These are phyloP conservation scores for Populus pruinosa DNA, from an alignment of 345 rosid genomes.

Conservation along the genomic window DNA sequence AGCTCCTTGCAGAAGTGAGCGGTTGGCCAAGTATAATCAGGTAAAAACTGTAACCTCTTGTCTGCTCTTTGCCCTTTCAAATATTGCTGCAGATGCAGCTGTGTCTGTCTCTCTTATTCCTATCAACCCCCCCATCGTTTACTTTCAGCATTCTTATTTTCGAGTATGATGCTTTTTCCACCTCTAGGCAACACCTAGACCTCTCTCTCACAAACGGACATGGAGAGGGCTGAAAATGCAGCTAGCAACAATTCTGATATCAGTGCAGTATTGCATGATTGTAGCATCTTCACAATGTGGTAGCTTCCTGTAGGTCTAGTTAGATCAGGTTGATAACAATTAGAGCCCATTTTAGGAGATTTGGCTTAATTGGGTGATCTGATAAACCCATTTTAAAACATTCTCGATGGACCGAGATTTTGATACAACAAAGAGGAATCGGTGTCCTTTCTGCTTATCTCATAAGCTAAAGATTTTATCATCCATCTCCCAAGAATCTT, in stretches of 20 bases:
- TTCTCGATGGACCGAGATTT: background rate
- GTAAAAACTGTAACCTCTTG: constrained; percentile 30
- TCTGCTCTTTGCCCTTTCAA: background rate
- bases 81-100: background rate
- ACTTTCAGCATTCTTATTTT: background rate
- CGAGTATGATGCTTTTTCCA: background rate
- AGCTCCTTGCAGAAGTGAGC: constrained; percentile 97
- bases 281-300: background rate
- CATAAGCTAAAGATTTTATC: background rate
- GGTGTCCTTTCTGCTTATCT: background rate
- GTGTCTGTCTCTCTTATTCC: background rate
- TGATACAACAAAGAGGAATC: background rate
- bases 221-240: background rate
- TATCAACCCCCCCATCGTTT: background rate
- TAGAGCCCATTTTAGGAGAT: background rate
- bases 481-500: background rate
- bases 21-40: constrained; percentile 97
- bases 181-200: background rate
- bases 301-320: background rate
- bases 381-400: background rate
- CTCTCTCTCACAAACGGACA: background rate
- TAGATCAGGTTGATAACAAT: background rate
- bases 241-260: background rate
- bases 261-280: background rate
- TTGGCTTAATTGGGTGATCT: background rate